phyloP scores from a whole-genome alignment of 2,329 filamentous ascomycete genomes.

The Cordyceps militaris region DNA sequence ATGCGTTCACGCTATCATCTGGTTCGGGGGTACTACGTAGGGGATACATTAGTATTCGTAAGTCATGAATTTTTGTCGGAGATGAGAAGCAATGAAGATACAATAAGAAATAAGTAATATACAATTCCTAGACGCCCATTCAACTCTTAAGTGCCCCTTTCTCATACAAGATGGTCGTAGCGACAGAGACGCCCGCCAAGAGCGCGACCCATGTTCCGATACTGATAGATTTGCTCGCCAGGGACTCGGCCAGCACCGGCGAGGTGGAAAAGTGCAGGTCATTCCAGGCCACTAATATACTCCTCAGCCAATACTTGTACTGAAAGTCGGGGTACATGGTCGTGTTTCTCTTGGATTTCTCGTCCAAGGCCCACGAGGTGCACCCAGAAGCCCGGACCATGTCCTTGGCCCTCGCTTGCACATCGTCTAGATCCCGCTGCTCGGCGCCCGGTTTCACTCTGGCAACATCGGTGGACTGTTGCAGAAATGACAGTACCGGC shows the following conservation, averaged over 20 bases:
- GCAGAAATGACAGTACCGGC: not conserved
- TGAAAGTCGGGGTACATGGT: slow-evolving; percentile 48
- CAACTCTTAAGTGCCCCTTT: not conserved
- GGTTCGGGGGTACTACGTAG: too few relatives aligned
- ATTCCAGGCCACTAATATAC: slow-evolving; percentile 33
- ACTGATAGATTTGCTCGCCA: not conserved
- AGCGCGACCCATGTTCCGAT: not conserved
- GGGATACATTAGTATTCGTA: too few relatives aligned
- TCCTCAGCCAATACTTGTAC: slow-evolving; percentile 40
- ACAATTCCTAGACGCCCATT: not conserved
- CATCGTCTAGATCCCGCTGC: slow-evolving; percentile 22
- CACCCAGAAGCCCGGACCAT: slow-evolving; percentile 45
- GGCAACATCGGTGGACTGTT: slow-evolving; percentile 21
- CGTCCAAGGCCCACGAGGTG: slow-evolving; percentile 44
- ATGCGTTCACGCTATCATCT: too few relatives aligned
- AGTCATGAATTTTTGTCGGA: too few relatives aligned
- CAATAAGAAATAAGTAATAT: not conserved
- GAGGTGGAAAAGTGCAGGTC: slow-evolving; percentile 22
- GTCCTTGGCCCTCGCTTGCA: slow-evolving; percentile 33
- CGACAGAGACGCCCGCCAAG: not conserved
- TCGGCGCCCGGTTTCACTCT: slow-evolving; percentile 25
- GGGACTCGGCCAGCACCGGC: not conserved
- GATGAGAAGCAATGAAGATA: not conserved
- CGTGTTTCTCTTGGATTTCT: slow-evolving; percentile 38
- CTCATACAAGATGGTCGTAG: not conserved